These are phyloP conservation scores for Stellera chamaejasme DNA, from an alignment of 345 rosid genomes.

Conservation along the genomic window DNA sequence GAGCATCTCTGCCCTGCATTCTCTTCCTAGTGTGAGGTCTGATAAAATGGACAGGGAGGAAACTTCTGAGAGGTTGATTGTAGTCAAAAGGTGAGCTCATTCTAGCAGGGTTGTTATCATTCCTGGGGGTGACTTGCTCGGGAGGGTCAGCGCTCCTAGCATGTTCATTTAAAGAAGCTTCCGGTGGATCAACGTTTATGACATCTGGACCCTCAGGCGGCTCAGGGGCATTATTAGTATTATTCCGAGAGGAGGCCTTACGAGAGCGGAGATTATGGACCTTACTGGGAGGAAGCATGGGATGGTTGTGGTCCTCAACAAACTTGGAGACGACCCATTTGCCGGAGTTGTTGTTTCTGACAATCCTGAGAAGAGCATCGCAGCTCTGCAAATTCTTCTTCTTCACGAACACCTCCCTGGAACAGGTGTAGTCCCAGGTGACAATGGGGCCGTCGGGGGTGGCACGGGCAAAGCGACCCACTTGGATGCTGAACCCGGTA, in stretches of 20 bases:
- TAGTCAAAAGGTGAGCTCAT: constrained; percentile 25
- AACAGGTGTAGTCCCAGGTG: constrained; percentile 46
- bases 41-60: constrained; percentile 20
- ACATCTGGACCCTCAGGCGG: too few relatives aligned
- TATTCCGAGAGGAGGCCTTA: constrained; percentile 26
- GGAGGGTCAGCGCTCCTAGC: constrained; percentile 25
- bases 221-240: too few relatives aligned
- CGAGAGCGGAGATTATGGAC: constrained; percentile 49
- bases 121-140: constrained; percentile 14
- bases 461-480: constrained; percentile 44
- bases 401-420: constrained; percentile 37
- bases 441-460: constrained; percentile 58
- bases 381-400: constrained; percentile 51
- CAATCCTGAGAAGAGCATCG: constrained; percentile 54
- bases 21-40: constrained; percentile 33
- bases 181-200: constrained; percentile 18
- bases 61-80: constrained; percentile 24
- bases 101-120: constrained; percentile 12
- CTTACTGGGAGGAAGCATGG: constrained; percentile 29
- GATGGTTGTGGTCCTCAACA: constrained; percentile 57
- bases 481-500: constrained; percentile 39
- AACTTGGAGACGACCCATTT: constrained; percentile 51
- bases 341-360: constrained; percentile 35
- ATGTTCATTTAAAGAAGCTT: constrained; percentile 26
- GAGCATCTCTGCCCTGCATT: constrained; percentile 55